These are phyloP conservation scores for Coniosporium tulheliwenetii DNA, from an alignment of 2,329 filamentous ascomycete genomes.

Conservation along the genomic window DNA sequence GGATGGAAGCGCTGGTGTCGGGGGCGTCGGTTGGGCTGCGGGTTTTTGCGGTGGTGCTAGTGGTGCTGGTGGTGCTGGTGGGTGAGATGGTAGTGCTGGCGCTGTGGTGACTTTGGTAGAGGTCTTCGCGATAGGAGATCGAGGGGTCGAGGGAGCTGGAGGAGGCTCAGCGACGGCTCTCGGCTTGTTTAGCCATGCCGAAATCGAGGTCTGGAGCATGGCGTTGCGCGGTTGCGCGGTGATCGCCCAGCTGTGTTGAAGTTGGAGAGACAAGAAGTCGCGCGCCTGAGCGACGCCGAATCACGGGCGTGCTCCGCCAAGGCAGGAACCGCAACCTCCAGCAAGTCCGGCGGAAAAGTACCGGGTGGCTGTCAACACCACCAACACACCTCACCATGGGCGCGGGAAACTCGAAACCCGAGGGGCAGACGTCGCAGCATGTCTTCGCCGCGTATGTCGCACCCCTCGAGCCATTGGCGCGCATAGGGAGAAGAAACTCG, in stretches of 20 bases:
- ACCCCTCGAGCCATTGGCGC: slow-evolving; percentile 1
- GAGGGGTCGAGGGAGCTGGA: neutral
- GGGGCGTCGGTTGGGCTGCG: neutral
- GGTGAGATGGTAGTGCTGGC: neutral
- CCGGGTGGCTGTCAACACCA: neutral
- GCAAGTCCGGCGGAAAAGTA: no score
- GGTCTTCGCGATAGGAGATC: neutral
- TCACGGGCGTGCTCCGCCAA: no score
- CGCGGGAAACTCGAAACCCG: slow-evolving; percentile 45
- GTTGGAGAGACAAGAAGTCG: no score
- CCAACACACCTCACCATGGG: slow-evolving; percentile 31
- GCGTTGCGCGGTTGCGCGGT: neutral
- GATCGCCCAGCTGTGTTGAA: no score
- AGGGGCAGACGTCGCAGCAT: slow-evolving; percentile 38
- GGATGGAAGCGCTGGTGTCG: no score
- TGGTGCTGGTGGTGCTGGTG: neutral
- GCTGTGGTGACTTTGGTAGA: neutral
- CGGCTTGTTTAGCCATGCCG: slow-evolving; percentile 32
- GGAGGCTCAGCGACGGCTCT: slow-evolving; percentile 13
- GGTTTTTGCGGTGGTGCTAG: no score
- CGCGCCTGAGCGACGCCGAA: no score
- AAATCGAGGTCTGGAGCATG: slow-evolving; percentile 30
- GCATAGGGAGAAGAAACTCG: neutral
- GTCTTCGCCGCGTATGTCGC: slow-evolving; percentile 43
- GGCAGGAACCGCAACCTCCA: no score